Evolutionary conservation across 495 filamentous ascomycete species (phyloP), one percentile per base, ranked within the genome.

Genomic region (Podospora anserina): DNA sequence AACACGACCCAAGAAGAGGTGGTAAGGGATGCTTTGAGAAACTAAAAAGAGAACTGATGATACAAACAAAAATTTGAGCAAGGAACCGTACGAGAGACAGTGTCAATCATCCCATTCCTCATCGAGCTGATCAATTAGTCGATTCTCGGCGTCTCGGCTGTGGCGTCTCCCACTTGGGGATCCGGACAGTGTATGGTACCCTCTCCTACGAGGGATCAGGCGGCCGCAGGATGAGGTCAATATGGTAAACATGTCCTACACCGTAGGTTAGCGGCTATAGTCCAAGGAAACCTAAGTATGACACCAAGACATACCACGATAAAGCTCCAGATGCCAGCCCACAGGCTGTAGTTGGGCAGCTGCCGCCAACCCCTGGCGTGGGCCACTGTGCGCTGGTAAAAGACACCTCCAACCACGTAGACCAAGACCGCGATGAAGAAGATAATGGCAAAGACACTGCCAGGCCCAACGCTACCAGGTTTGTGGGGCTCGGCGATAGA

Each of bases 331-430:
- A 97, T 90, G n/a, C 92, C 89, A 32, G 91, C 88, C 96, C 96
- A 99, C 63, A 97, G 83, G 68, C 85, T 87, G 81, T 94, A 97
- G 78, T 99, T 97, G 18, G 96, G 96, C 67, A 97, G 83, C 75
- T 98, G 96, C 70, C 91, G 86, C 96, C 94, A 99, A 30, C 96
- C 96, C 39, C 96, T 85, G 65, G 96, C 93, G 76, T 98, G 92
- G 81, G 93, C 91, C 66, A 99, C 96, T 13, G 91, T 96, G 60
- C 96, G 88, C 75, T 97, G 93, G 79, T 98, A 99, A 53, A 96
- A 91, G 74, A 95, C 91, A 72, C 96, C 96, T 66, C 96, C 96
- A 27, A 96, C 81, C 54, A 97, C 77, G 79, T 99, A 99, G 26
- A 93, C 96, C 4, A 92, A 81, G 18, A 96, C 85, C 16, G 93